Evolutionary conservation across 1,284 basidiomycete genomes (phyloP).

Genomic region (Xanthoconium separans): DNA sequence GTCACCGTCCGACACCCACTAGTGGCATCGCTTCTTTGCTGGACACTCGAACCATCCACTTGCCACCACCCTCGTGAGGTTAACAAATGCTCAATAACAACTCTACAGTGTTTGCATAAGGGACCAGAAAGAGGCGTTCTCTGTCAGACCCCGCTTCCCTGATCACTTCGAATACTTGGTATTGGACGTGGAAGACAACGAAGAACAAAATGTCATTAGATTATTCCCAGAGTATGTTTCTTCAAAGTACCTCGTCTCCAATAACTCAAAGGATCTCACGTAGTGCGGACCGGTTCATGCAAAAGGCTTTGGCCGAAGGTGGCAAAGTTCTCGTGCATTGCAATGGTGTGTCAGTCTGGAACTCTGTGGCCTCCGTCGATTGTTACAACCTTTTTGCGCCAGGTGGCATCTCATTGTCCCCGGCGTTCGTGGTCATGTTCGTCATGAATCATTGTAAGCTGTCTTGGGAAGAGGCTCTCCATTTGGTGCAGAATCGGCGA

Average conservation of each 20-base stretch:
- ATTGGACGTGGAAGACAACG: conserved; percentile 86
- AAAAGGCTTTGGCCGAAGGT: conserved; percentile 60
- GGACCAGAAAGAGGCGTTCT: conserved; percentile 83
- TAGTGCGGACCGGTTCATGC: conserved; percentile 81
- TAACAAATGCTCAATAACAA: not conserved
- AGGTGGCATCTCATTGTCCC: conserved; percentile 88
- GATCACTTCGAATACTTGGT: conserved; percentile 79
- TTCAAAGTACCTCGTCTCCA: not conserved
- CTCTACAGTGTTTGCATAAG: conserved; percentile 76
- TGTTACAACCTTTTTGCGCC: not conserved
- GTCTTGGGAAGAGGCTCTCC: conserved; percentile 81
- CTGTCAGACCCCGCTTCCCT: conserved; percentile 84
- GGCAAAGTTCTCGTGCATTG: conserved; percentile 89
- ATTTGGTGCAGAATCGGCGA: conserved; percentile 83
- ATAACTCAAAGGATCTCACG: not conserved
- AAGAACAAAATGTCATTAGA: conserved; percentile 87
- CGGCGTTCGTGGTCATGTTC: conserved; percentile 89
- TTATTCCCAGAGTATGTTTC: conserved; percentile 69
- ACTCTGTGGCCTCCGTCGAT: not conserved
- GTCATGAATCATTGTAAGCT: conserved; percentile 83
- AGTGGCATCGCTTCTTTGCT: conserved; percentile 4
- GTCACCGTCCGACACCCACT: conserved; percentile 27
- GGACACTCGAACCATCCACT: not conserved
- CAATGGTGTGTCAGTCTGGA: conserved; percentile 59
- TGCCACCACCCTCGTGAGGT: not conserved